Percentiles rank a stretch among this genome's conserved stretches.
phyloP scores from a whole-genome alignment of 2,329 filamentous ascomycete genomes.

The Microdochium trichocladiopsis region DNA sequence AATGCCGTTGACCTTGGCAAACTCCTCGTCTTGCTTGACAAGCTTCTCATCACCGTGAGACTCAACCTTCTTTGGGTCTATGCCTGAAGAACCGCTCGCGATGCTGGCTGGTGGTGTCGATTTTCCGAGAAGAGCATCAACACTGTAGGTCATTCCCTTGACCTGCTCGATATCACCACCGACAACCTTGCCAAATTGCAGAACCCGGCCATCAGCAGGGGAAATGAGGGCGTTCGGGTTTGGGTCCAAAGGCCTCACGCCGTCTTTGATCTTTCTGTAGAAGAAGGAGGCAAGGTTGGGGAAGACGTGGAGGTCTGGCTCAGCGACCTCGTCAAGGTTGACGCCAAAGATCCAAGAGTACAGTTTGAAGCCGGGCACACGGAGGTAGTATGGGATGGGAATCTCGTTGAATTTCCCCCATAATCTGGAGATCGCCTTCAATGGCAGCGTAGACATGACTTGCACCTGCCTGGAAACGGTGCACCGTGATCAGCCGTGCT shows the following conservation, averaged over 20 bases:
- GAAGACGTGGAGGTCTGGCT: conserved; percentile 82
- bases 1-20: conserved; percentile 90
- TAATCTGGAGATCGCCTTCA: conserved; percentile 82
- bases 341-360: conserved; percentile 92
- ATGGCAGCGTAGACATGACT: conserved; percentile 85
- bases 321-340: conserved; percentile 77
- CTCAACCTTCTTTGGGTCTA: conserved; percentile 14
- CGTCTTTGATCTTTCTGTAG: conserved; percentile 89
- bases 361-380: conserved; percentile 83
- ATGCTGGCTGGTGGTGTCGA: background rate
- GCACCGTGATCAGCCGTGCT: conserved; percentile 2
- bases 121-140: conserved; percentile 83
- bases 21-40: conserved; percentile 80
- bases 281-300: conserved; percentile 96
- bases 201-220: conserved; percentile 81
- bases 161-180: conserved; percentile 96
- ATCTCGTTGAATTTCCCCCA: conserved; percentile 93
- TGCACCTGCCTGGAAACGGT: conserved; percentile 63
- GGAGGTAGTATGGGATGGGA: conserved; percentile 78
- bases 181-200: conserved; percentile 89
- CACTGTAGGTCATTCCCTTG: conserved; percentile 95
- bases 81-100: background rate
- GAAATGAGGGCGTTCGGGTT: conserved; percentile 75
- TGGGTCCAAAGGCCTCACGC: conserved; percentile 75
- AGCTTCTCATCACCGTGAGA: conserved; percentile 51